These are phyloP conservation scores for Cyberlindnera japonica DNA, from an alignment of 805 yeast species.

Conservation along the genomic window DNA sequence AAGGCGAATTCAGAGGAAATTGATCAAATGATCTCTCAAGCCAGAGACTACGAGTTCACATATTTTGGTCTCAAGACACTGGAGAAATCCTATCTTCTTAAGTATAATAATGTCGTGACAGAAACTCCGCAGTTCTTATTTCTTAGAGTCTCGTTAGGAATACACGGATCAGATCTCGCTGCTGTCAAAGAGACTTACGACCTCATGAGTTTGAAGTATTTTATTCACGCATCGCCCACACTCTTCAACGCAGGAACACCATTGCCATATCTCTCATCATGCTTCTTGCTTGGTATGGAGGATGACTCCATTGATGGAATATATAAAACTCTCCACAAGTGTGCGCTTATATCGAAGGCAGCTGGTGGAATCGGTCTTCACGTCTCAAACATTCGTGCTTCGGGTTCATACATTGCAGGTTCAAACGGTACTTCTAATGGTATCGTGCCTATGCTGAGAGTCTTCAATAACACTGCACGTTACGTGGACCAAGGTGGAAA, in stretches of 20 bases:
- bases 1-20: constrained; percentile 60
- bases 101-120: constrained; percentile 58
- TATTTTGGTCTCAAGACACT: constrained; percentile 93
- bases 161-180: constrained; percentile 67
- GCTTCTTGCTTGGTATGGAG: constrained; percentile 86
- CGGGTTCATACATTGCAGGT: constrained; percentile 86
- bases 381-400: constrained; percentile 79
- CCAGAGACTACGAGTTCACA: constrained; percentile 73
- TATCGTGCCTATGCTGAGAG: constrained; percentile 92
- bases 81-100: constrained; percentile 77
- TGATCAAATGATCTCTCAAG: constrained; percentile 68
- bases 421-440: constrained; percentile 93
- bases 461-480: constrained; percentile 92
- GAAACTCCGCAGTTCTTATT: constrained; percentile 92
- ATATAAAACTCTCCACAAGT: constrained; percentile 79
- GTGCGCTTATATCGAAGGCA: constrained; percentile 88
- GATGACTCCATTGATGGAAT: constrained; percentile 96
- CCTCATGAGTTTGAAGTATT: constrained; percentile 80
- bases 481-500: constrained; percentile 99
- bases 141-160: constrained; percentile 89
- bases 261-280: constrained; percentile 80
- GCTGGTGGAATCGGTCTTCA: constrained; percentile 97
- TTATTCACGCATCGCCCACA: constrained; percentile 95
- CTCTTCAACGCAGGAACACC: constrained; percentile 91
- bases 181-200: constrained; percentile 78